Evolutionary conservation across 352 stramenopile species (phyloP), one percentile per base, ranked within the genome.

Genomic region (Phytophthora ramorum): DNA sequence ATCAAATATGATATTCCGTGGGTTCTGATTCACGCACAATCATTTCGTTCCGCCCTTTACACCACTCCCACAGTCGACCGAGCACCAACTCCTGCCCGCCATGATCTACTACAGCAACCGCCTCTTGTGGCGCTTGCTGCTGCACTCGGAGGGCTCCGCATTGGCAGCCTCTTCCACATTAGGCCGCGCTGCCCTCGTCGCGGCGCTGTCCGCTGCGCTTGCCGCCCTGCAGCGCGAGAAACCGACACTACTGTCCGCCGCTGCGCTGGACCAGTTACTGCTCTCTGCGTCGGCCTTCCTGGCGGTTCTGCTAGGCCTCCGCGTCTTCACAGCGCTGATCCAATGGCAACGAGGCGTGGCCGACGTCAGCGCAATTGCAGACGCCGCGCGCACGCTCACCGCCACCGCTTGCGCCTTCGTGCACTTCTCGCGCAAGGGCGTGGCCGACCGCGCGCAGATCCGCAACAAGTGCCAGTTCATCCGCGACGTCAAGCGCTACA

Each of bases 101-200:
- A 83, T 83, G 75, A 83, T 83, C 66, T 83, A 83, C 69, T 83
- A 83, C 57, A 83, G 65, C 60, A 77, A 79, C 55, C 69, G 58
- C 55, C 46, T 52, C 24, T 38, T 79, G 13, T 83, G 75, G 75
- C 72, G 63, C 28, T 48, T 83, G 20, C 49, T 83, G 47, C 69
- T 70, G 40, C 63, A 77, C 52, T 48, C 57, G 0, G 51, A 78
- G 26, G 77, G 77, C 9, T 85, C 77, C 0, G 57, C 77, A 1
- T 66, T 85, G 50, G 46, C 60, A 17, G 62, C 67, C 1, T 8
- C 35, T 3, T 69, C 77, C 48, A 78, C 72, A 9, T 46, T 82
- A 0, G 32, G 38, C 34, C 77, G 75, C 47, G 63, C 71, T 3
- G 52, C 45, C 5, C 7, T 75, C 9, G 50, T 79, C 32, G 45